Evolutionary conservation across 2,329 filamentous ascomycete genomes (phyloP).

Genomic region (Xylaria arbuscula): DNA sequence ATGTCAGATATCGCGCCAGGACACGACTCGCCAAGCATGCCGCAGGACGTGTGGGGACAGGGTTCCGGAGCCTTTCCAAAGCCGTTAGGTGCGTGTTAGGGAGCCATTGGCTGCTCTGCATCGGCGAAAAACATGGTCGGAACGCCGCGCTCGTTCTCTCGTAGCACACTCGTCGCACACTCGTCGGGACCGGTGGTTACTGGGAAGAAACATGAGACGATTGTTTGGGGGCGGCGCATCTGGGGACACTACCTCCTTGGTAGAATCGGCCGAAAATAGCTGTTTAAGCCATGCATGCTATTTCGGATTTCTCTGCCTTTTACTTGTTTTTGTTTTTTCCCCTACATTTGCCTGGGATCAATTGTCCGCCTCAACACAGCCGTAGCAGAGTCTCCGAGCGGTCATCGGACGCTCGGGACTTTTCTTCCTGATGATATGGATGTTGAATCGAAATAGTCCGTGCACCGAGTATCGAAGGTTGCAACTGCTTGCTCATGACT

Average conservation of each 20-base stretch:
- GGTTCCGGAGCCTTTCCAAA: slow-evolving; percentile 1
- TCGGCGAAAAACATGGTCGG: background rate
- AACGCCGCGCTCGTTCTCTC: background rate
- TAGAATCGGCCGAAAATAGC: slow-evolving; percentile 12
- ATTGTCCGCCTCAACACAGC: background rate
- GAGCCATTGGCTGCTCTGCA: background rate
- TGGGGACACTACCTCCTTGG: background rate
- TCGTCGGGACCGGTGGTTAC: background rate
- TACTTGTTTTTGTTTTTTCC: too few species aligned
- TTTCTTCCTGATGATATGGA: too few species aligned
- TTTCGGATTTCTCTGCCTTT: too few species aligned
- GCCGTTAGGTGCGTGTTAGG: background rate
- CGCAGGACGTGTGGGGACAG: slow-evolving; percentile 9
- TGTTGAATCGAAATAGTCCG: too few species aligned
- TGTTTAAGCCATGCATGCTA: background rate
- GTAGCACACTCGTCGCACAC: background rate
- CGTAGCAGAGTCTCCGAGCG: background rate
- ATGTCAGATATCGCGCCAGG: slow-evolving; percentile 12
- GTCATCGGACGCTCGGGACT: too few species aligned
- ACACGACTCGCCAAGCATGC: background rate
- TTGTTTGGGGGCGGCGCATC: background rate
- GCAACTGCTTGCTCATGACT: too few species aligned
- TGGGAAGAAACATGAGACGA: background rate
- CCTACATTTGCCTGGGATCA: background rate
- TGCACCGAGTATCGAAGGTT: too few species aligned